Base-by-base conservation (phyloP, 148 eudicot species). In the Fagopyrum tataricum region DNA sequence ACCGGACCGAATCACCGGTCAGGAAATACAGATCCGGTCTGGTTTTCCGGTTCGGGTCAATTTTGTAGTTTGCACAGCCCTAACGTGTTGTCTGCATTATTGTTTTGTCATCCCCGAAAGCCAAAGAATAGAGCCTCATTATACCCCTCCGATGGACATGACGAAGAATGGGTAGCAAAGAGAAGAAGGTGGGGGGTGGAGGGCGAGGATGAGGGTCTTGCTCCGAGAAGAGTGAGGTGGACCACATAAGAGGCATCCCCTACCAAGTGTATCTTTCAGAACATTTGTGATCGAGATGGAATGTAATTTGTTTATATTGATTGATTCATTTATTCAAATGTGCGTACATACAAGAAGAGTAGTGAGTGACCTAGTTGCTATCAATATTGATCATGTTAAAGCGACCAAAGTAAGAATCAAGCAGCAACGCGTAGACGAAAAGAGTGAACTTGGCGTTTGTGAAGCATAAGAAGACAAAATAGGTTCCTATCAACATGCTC, bases 91-190 rank as follows among this genome's bases (percentile, higher is more conserved):
- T 70, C n/a, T n/a, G n/a, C n/a, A n/a, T n/a, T n/a, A n/a, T n/a
- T n/a, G n/a, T n/a, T 24, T 21, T 3, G 70, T 87, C 81, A 1
- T 89, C 81, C 7, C 87, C 89, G 39, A 89, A 89, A 20, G 89
- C 89, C 31, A 86, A 51, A 43, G 92, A 78, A 21, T 77, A 81
- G 9, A 88, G 75, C 72, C 87, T 79, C 58, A 86, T 75, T 24
- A 90, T 88, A 7, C 88, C 88, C 82, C 82, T 14, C 92, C 92
- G 23, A 86, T 59, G 3, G 92, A 78, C 76, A 88, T 79, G 7
- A 86, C 80, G 40, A 74, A 77, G 21, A 88, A 80, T 7, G 90
- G 74, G 4, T 68, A 71, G 17, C 62, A 76, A 86, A 71, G 42
- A 80, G 69, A 14, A 72, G 10, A 20, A 76, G 77, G 46, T 85